Conservation (phyloP, 2,329 filamentous ascomycete genomes). For the Xylaria sp. region DNA sequence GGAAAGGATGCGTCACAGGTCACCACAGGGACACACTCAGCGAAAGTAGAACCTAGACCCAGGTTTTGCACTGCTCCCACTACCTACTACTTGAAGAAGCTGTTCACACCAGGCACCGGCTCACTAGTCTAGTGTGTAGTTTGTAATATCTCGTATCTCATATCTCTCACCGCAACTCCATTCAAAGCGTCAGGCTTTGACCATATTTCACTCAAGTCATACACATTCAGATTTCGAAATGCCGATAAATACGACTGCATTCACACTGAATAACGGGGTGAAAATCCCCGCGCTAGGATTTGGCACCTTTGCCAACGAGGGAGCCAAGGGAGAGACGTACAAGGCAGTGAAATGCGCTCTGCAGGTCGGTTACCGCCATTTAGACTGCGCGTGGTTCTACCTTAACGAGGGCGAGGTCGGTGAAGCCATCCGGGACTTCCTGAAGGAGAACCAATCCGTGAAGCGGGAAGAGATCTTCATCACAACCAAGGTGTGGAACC, state of each 20-base stretch:
- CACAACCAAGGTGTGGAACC: conserved; percentile 76
- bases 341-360: conserved; percentile 72
- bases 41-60: conserved; percentile 7
- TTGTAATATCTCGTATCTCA: conserved; percentile 16
- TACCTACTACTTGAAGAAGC: conserved; percentile 12
- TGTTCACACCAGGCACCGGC: conserved; percentile 13
- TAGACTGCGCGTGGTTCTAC: conserved; percentile 76
- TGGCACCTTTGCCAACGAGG: conserved; percentile 75
- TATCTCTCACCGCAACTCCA: conserved; percentile 9
- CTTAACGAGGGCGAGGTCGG: conserved; percentile 73
- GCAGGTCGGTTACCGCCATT: conserved; percentile 71
- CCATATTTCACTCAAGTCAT: background rate
- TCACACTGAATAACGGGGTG: conserved; percentile 62
- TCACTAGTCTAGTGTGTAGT: background rate
- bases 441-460: conserved; percentile 55
- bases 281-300: conserved; percentile 72
- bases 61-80: conserved; percentile 1
- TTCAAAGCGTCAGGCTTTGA: conserved; percentile 1
- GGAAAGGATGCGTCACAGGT: conserved; percentile 3
- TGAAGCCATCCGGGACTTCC: conserved; percentile 62
- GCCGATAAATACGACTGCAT: conserved; percentile 48
- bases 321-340: conserved; percentile 67
- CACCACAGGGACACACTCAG: conserved; percentile 2
- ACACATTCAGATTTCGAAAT: conserved; percentile 26
- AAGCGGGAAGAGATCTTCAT: conserved; percentile 65